Evolutionary conservation across 2,329 filamentous ascomycete species (phyloP), one percentile per base, ranked within the genome.

Genomic region (Pseudocercospora crystallina): DNA sequence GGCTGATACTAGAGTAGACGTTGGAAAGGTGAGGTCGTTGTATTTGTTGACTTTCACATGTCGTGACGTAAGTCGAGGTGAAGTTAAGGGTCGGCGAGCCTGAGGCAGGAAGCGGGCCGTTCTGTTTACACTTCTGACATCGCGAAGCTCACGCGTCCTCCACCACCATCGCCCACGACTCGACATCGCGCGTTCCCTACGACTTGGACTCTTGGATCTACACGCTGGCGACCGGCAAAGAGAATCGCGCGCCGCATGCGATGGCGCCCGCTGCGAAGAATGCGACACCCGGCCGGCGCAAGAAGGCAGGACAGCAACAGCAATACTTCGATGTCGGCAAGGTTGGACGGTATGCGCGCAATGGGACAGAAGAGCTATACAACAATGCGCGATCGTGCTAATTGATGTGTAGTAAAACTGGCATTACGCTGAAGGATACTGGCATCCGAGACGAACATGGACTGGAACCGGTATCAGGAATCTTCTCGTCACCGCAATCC

Each of bases 391-490:
- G 31, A 4, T 15, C 13, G 31, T 12, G 14, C 60, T 62, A 51
- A 62, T 49, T 11, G 32, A 60, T 49, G 13, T 44, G 43, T 61
- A 96, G 92, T 61, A 95, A 95, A 80, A 99, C 94, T 1, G 94
- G 94, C 38, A 81, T 95, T 20, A 87, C 84, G 1, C 72, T 97
- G 30, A 82, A 84, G 63, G 89, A 96, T 64, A 83, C 78, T 48
- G 89, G 89, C 45, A 77, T 85, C 54, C 87, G 90, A 73, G 92
- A 97, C 72, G 90, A 95, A 69, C 79, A 96, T 78, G 94, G 92
- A 70, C 84, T 99, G 76, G 90, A 96, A 68, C 86, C 89, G 32
- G 80, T 96, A 51, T 88, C 92, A 32, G 83, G 83, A 60, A 83
- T 97, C 59, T 96, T 96, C 71, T 96, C 91, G 8, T 96, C 91